Conservation (phyloP, 768 basidiomycete species). For the Macrolepiota dolichaula region DNA sequence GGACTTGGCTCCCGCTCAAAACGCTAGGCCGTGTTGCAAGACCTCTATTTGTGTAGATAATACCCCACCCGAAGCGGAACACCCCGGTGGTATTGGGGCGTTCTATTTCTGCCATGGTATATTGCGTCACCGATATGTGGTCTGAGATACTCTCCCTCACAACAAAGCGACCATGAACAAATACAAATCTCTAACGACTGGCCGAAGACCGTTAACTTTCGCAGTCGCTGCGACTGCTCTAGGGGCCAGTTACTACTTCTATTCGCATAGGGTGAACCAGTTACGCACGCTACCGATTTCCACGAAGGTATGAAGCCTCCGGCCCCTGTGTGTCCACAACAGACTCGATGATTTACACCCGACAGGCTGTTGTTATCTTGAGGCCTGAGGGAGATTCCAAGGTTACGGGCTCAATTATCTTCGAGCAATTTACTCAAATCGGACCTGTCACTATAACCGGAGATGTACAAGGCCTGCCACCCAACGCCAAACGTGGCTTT, state of each 20-base stretch:
- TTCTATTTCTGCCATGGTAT: background rate
- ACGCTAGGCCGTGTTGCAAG: too few relatives aligned
- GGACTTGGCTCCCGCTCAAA: too few relatives aligned
- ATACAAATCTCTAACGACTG: background rate
- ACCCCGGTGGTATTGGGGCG: background rate
- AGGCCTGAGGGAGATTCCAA: conserved; percentile 45
- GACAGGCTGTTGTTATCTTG: conserved; percentile 47
- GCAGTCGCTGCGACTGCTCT: conserved; percentile 3
- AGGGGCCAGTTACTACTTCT: conserved; percentile 5
- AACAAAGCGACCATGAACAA: background rate
- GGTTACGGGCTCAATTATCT: conserved; percentile 63
- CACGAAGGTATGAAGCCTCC: conserved; percentile 18
- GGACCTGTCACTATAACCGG: conserved; percentile 63
- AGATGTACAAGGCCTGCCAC: conserved; percentile 55
- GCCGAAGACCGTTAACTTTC: conserved; percentile 3
- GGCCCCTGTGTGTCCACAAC: background rate
- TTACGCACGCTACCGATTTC: background rate
- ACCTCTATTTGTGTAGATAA: background rate
- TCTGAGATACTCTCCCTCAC: background rate
- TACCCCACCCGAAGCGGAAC: background rate
- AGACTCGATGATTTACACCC: background rate
- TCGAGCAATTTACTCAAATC: conserved; percentile 48
- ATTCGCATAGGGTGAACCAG: background rate
- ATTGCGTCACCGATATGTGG: background rate
- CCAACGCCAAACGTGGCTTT: conserved; percentile 63